These are phyloP conservation scores for Plenodomus biglobosus DNA, from an alignment of 2,329 filamentous ascomycete species.

Conservation along the genomic window DNA sequence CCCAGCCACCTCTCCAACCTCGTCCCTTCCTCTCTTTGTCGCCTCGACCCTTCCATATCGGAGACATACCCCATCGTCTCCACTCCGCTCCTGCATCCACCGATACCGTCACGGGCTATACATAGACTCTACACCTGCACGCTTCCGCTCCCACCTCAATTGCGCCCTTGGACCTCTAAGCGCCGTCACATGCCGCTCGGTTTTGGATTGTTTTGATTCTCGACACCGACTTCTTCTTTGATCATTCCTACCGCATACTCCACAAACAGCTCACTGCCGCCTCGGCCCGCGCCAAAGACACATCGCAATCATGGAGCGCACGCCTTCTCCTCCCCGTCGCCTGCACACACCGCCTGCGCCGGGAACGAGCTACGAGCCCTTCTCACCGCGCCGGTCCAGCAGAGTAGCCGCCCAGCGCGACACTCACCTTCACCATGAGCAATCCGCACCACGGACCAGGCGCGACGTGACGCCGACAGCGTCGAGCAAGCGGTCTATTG, in stretches of 20 bases:
- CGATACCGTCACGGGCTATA: constrained; percentile 17
- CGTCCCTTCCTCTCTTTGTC: constrained; percentile 15
- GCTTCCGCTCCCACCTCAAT: constrained; percentile 8
- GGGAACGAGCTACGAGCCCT: constrained; percentile 73
- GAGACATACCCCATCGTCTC: constrained; percentile 17
- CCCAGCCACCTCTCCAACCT: constrained; percentile 31
- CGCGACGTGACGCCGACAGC: constrained; percentile 37
- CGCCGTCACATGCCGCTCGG: constrained; percentile 13
- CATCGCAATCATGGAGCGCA: constrained; percentile 47
- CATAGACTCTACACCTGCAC: constrained; percentile 6
- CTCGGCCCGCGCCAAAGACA: constrained; percentile 9
- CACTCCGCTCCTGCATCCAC: constrained; percentile 14
- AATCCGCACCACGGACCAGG: constrained; percentile 25
- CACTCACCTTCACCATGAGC: constrained; percentile 30
- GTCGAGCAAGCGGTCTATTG: constrained; percentile 20
- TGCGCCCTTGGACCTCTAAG: constrained; percentile 4
- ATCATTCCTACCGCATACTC: constrained; percentile 15
- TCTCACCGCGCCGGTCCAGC: constrained; percentile 65
- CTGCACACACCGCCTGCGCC: constrained; percentile 70
- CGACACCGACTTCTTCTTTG: constrained; percentile 13
- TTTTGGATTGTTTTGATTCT: constrained; percentile 31
- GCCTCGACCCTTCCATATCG: constrained; percentile 16
- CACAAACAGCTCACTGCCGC: constrained; percentile 6
- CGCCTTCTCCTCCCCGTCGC: constrained; percentile 61
- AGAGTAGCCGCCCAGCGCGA: constrained; percentile 61